These are phyloP conservation scores for Clarireedia paspali DNA, from an alignment of 2,329 filamentous ascomycete species.

Conservation along the genomic window DNA sequence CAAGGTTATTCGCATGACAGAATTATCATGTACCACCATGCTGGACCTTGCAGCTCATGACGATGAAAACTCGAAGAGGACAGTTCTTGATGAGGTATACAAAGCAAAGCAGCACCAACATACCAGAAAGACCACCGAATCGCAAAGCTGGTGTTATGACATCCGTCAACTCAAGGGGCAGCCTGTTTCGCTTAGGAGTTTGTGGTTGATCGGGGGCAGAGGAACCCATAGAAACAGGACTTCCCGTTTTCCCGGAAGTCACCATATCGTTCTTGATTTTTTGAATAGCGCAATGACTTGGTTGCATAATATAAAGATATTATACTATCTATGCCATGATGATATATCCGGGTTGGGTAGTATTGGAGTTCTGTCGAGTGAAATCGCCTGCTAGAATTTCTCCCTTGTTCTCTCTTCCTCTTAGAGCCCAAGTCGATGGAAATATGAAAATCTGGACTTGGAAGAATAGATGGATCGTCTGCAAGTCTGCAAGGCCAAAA, in stretches of 20 bases:
- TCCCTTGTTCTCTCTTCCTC: too few relatives aligned
- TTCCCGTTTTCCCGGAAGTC: conserved; percentile 1
- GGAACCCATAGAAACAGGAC: neutral
- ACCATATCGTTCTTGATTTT: conserved; percentile 24
- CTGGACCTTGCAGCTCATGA: too few relatives aligned
- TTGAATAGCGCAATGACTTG: conserved; percentile 18
- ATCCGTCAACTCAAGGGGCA: conserved; percentile 38
- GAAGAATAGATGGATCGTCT: neutral
- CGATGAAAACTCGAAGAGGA: neutral
- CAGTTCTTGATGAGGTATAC: neutral
- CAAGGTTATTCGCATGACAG: too few relatives aligned
- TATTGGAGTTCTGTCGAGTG: neutral
- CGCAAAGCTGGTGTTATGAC: conserved; percentile 46
- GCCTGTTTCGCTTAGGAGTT: conserved; percentile 4
- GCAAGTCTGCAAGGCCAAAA: neutral
- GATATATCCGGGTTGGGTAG: neutral
- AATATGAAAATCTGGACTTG: too few relatives aligned
- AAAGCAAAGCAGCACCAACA: conserved; percentile 10
- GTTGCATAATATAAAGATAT: conserved; percentile 17
- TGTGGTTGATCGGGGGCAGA: neutral
- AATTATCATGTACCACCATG: too few relatives aligned
- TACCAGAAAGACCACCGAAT: conserved; percentile 53
- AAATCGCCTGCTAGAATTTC: neutral
- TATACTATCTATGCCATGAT: neutral
- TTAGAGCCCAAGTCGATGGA: neutral